Evolutionary conservation across 495 filamentous ascomycete genomes (phyloP), one percentile per base, ranked within the genome.

Genomic region (Sabuloglossum arenarium): DNA sequence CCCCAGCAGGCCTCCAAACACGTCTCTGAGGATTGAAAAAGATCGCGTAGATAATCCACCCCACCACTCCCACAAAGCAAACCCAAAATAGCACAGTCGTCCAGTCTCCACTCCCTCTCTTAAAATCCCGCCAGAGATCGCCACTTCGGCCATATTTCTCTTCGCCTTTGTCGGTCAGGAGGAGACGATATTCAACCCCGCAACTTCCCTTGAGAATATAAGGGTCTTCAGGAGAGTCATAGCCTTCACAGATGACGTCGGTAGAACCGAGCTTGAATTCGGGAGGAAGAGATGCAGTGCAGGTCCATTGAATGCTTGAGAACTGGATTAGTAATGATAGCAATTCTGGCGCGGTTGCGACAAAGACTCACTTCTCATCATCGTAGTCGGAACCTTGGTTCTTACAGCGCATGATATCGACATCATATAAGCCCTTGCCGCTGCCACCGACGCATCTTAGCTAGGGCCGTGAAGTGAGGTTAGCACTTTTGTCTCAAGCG

Each of bases 201-300:
- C 91, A 98, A 62, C 79, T 86, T 3, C 91, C 90, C 59, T 86
- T 86, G 19, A 98, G 70, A 4, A 97, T 75, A 69, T 87, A 91
- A 0, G 76, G 75, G 64, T 98, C 91, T 21, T 87, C 77, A 0
- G 83, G 68, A 11, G 65, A 68, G 19, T 76, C 71, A 67, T 94
- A 97, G 9, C 91, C 91, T 63, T 98, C 91, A 66, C 91, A 98
- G 3, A 86, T 72, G 11, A 98, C 91, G 56, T 98, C 90, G 1
- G 91, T 96, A 27, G 75, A 71, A 34, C 88, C 91, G 12, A 97
- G 77, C 64, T 91, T 91, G 65, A 98, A 84, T 61, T 93, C 85
- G 0, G 75, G 64, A 0, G 91, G 91, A 0, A 97, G 69, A 3
- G 75, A 70, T 0, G 91, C 86, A 1, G 78, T 79, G 68, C 91